Evolutionary conservation across 1,284 basidiomycete species (phyloP).

Genomic region (Apiotrichum veenhuisii): DNA sequence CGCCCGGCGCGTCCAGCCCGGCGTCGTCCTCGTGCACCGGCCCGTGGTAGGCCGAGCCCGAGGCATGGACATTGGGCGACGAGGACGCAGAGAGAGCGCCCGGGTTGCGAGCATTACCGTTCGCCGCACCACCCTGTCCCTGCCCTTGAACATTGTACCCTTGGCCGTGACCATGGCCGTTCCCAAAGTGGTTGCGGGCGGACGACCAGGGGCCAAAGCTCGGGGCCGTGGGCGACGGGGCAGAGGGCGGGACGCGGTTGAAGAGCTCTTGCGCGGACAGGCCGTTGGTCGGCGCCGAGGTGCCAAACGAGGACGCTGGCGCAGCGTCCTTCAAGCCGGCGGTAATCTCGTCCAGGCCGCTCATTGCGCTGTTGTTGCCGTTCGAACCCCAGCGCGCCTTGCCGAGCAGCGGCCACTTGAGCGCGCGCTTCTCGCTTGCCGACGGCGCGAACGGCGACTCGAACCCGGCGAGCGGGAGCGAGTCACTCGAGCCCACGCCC

Average conservation of each 20-base stretch:
- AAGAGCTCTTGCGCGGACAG: conserved; percentile 22
- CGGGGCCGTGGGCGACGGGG: not conserved
- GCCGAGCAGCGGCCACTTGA: conserved; percentile 43
- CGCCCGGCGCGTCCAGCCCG: conserved; percentile 12
- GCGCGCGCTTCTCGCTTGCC: conserved; percentile 43
- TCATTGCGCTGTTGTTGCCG: conserved; percentile 12
- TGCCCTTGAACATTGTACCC: not conserved
- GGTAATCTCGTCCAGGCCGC: conserved; percentile 16
- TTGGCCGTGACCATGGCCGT: not conserved
- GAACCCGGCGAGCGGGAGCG: conserved; percentile 22
- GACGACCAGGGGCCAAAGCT: conserved; percentile 4
- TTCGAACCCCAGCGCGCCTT: conserved; percentile 27
- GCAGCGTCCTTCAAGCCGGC: conserved; percentile 12
- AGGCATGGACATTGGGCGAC: no score
- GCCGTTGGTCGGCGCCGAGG: conserved; percentile 2
- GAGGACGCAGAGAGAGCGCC: no score
- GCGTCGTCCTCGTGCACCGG: not conserved
- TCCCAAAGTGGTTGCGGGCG: not conserved
- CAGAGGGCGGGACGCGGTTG: conserved; percentile 17
- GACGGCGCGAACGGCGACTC: conserved; percentile 44
- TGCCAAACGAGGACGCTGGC: not conserved
- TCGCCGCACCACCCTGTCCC: not conserved
- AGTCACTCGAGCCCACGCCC: conserved; percentile 37
- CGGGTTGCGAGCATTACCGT: no score
- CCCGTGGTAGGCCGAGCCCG: no score